Base-by-base conservation (phyloP, 1,139 yeast genomes). In the Blastobotrys niveus region DNA sequence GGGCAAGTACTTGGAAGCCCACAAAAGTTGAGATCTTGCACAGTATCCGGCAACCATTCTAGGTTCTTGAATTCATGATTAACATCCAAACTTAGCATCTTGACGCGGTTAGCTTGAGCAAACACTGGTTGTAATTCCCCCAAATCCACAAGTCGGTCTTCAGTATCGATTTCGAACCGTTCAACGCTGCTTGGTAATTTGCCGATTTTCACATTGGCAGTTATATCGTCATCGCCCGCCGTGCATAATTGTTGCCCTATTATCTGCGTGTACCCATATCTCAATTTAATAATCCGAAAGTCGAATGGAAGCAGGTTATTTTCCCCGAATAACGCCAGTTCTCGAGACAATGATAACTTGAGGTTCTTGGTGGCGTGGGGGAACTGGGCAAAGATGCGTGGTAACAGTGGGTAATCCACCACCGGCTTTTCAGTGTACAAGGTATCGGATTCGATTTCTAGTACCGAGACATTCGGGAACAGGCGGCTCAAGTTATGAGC, bases 381-480 rank as follows among this genome's bases (percentile, higher is more conserved):
- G 20, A 43, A 43, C 14, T 17, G 25, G 18, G 20, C 30, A 19
- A 43, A 27, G 7, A 43, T 27, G 18, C 46, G 21, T 5, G 46
- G 46, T n/a, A 43, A 21, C 5, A 38, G 17, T 3, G 46, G 40
- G 14, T 26, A 34, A 15, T 43, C 39, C 12, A 24, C 19, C 9
- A 7, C 33, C 9, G 25, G 8, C 12, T 25, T n/a, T 19, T 43
- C 46, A 15, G 34, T 34, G 22, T 43, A 38, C 6, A 43, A 27
- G 3, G 46, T 43, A 30, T 43, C 46, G 15, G 46, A 43, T 27
- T 43, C 46, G 15, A 43, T 32, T 27, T 43, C 46, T n/a, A 43
- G 33, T 3, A 27, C 19, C 10, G 22, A 9, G n/a, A 43, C 38
- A 29, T 43, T 43, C 14, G 46, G 46, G 31, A 38, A 43, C 4